A percentile compares a stretch with the other conserved stretches of the same genome.
These are phyloP conservation scores for Kalaharituber pfeilii DNA, from an alignment of 2,329 filamentous ascomycete genomes.

Conservation along the genomic window DNA sequence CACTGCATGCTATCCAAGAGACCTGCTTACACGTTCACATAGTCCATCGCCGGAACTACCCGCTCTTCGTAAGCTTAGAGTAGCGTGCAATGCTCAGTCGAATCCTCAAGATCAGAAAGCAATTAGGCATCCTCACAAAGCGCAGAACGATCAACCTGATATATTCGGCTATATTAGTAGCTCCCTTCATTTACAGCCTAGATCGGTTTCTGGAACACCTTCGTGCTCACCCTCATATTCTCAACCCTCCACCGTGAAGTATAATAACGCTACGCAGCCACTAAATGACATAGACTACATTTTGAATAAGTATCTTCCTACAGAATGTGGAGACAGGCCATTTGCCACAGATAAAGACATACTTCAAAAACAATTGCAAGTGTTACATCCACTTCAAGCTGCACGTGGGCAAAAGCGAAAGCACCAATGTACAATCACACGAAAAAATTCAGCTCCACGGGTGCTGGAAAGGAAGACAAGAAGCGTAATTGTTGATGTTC, in stretches of 20 bases:
- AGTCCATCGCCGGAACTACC: not conserved
- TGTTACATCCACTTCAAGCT: not conserved
- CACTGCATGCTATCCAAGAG: too few species aligned
- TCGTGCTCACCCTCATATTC: not conserved
- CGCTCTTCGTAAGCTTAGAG: not conserved
- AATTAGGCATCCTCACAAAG: not conserved
- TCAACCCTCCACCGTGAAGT: not conserved
- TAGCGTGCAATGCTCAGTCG: not conserved
- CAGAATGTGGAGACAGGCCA: not conserved
- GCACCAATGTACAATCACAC: not conserved
- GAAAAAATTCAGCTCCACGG: not conserved
- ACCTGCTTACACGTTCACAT: not conserved
- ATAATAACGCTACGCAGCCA: not conserved
- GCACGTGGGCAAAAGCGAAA: not conserved
- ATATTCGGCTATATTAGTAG: not conserved
- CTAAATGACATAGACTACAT: not conserved
- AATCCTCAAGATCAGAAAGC: not conserved
- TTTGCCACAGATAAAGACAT: not conserved
- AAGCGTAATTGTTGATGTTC: not conserved
- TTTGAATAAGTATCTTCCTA: not conserved
- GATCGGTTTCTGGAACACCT: not conserved
- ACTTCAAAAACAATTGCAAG: not conserved
- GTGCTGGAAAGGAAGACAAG: not conserved
- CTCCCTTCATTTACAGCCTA: not conserved
- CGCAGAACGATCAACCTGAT: not conserved